Percentiles rank a stretch among this genome's conserved stretches.
These are phyloP conservation scores for Saprolegnia diclina DNA, from an alignment of 352 stramenopile species.

Conservation along the genomic window DNA sequence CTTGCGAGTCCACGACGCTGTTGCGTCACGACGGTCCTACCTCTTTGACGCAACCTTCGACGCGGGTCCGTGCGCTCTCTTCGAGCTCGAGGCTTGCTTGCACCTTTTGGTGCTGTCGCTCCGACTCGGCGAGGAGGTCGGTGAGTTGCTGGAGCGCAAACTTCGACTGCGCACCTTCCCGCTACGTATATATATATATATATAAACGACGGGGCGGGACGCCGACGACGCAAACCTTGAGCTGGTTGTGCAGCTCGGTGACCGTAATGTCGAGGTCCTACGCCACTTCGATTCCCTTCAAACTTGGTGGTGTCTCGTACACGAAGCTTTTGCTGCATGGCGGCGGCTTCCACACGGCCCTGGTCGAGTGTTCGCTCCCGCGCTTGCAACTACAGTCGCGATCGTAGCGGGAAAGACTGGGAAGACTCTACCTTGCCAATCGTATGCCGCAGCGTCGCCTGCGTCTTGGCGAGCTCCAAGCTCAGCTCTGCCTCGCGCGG, in stretches of 20 bases:
- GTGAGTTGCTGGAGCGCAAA: constrained; percentile 32
- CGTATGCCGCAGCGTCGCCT: constrained; percentile 29
- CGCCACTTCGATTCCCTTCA: constrained; percentile 29
- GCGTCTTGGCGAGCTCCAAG: constrained; percentile 33
- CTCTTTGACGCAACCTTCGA: not conserved
- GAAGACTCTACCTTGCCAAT: constrained; percentile 25
- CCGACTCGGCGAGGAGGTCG: constrained; percentile 1
- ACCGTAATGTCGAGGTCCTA: constrained; percentile 31
- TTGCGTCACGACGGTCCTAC: not conserved
- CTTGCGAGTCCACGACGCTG: not conserved
- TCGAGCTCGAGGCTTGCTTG: constrained; percentile 6
- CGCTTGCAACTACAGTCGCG: constrained; percentile 6
- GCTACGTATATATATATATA: constrained; percentile 13
- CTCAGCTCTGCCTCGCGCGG: constrained; percentile 34
- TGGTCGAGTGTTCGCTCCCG: constrained; percentile 41
- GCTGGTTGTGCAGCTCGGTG: constrained; percentile 20
- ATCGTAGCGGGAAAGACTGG: not conserved
- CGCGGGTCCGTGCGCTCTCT: not conserved
- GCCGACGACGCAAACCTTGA: constrained; percentile 24
- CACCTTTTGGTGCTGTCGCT: not conserved
- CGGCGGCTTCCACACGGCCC: constrained; percentile 36
- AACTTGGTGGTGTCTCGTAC: constrained; percentile 60
- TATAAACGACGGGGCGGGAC: no score
- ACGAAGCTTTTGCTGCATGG: constrained; percentile 50
- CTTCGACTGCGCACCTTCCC: constrained; percentile 7